A percentile compares a stretch with the other conserved stretches of the same genome.
phyloP scores from a whole-genome alignment of 192 early-diverging fungal genomes.

The Spinellus fusiger region DNA sequence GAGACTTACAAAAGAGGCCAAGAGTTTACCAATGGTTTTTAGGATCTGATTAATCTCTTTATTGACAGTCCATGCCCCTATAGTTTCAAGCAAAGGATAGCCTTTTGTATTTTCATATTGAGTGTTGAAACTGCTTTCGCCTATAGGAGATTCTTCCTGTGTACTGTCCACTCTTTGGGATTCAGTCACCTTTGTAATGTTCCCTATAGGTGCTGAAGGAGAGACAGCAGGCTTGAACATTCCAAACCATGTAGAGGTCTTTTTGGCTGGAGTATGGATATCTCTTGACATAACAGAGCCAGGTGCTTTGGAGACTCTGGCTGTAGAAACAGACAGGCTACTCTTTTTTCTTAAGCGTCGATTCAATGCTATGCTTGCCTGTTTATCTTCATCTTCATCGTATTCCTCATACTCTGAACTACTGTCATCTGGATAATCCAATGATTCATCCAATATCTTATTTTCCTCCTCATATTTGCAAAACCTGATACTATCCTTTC shows the following conservation, averaged over 20 bases:
- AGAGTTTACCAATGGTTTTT: slow-evolving; percentile 25
- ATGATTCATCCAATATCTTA: not conserved
- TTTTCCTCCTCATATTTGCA: slow-evolving; percentile 6
- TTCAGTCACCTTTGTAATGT: no score
- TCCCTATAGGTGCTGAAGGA: no score
- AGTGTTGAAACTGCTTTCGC: not conserved
- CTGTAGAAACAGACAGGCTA: no score
- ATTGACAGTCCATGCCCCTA: slow-evolving; percentile 30
- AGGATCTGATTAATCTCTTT: slow-evolving; percentile 35
- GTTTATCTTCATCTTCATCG: no score
- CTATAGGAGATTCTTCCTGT: not conserved
- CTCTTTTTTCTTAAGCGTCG: not conserved
- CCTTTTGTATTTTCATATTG: slow-evolving; percentile 26
- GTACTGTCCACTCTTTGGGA: not conserved
- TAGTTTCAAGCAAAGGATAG: slow-evolving; percentile 25
- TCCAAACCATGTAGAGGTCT: no score
- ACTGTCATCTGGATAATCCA: slow-evolving; percentile 16
- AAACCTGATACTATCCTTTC: not conserved
- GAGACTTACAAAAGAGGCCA: slow-evolving; percentile 29
- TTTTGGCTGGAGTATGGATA: no score
- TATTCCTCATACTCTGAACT: not conserved
- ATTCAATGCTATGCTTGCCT: no score
- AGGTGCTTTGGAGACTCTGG: no score
- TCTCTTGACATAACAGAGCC: no score
- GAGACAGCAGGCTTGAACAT: no score